A percentile compares a stretch with the other conserved stretches of the same genome.
phyloP scores from a whole-genome alignment of 495 filamentous ascomycete genomes.

The Annulohypoxylon maeteangense region DNA sequence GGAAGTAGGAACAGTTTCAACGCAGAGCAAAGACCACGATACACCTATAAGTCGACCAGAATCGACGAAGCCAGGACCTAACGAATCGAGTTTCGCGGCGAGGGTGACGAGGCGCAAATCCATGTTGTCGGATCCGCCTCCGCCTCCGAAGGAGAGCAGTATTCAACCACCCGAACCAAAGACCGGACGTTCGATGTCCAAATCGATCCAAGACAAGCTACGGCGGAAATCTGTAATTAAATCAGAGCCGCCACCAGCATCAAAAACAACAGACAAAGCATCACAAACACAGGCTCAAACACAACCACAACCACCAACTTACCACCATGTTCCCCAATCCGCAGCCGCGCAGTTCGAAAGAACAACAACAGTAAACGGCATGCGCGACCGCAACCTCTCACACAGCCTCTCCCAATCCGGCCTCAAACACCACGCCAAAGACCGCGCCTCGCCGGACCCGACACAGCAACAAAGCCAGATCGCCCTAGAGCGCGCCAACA shows the following conservation, averaged over 20 bases:
- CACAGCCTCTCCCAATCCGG: slow-evolving; percentile 56
- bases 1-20: neutral
- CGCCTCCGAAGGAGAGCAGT: slow-evolving; percentile 4
- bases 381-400: slow-evolving; percentile 46
- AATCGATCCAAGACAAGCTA: slow-evolving; percentile 40
- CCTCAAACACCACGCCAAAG: slow-evolving; percentile 45
- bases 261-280: neutral
- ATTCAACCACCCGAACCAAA: slow-evolving; percentile 18
- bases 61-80: slow-evolving; percentile 9
- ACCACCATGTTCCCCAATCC: slow-evolving; percentile 55
- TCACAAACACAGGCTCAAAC: neutral
- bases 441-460: slow-evolving; percentile 17
- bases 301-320: slow-evolving; percentile 1
- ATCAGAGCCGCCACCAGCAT: slow-evolving; percentile 4
- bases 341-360: slow-evolving; percentile 61
- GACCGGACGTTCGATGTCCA: slow-evolving; percentile 23
- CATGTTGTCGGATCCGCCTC: neutral
- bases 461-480: slow-evolving; percentile 29
- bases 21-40: slow-evolving; percentile 33
- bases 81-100: slow-evolving; percentile 32
- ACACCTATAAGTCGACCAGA: slow-evolving; percentile 11
- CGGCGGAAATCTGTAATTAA: slow-evolving; percentile 28
- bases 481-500: slow-evolving; percentile 35
- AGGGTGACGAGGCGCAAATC: slow-evolving; percentile 26
- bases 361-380: slow-evolving; percentile 56